Conservation (phyloP, 768 basidiomycete genomes). For the Termitomyces eurrhizus region DNA sequence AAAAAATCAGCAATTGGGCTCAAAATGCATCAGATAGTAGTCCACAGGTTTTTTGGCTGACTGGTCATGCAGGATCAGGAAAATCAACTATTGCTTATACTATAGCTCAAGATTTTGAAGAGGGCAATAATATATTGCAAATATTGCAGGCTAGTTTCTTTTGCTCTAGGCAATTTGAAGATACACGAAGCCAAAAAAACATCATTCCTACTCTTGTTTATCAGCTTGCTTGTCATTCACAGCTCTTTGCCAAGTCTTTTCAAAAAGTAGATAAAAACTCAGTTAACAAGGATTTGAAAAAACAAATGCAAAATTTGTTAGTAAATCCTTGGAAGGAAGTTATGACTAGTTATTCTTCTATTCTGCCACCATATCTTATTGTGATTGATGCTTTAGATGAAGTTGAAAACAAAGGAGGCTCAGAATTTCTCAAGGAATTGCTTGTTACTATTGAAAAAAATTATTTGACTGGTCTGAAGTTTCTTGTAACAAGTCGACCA, state of each 20-base stretch:
- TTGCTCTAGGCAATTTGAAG: too few relatives aligned
- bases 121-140: too few relatives aligned
- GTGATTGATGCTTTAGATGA: conserved; percentile 11
- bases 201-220: too few relatives aligned
- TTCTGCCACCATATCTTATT: conserved; percentile 7
- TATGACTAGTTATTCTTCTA: not conserved
- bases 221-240: too few relatives aligned
- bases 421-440: conserved; percentile 5
- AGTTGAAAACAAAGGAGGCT: conserved; percentile 11
- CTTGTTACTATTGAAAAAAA: not conserved
- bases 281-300: not conserved
- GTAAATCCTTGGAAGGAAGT: not conserved
- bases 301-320: conserved; percentile 1
- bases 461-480: not conserved
- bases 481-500: conserved; percentile 17
- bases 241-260: not conserved
- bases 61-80: too few relatives aligned
- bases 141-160: too few relatives aligned
- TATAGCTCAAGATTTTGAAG: too few relatives aligned
- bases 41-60: too few relatives aligned
- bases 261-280: not conserved
- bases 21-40: too few relatives aligned
- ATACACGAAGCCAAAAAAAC: too few relatives aligned
- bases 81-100: too few relatives aligned
- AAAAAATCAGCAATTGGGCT: too few relatives aligned